Evolutionary conservation across 2,329 filamentous ascomycete genomes (phyloP).

Genomic region (Tolypocladium ophioglossoides): DNA sequence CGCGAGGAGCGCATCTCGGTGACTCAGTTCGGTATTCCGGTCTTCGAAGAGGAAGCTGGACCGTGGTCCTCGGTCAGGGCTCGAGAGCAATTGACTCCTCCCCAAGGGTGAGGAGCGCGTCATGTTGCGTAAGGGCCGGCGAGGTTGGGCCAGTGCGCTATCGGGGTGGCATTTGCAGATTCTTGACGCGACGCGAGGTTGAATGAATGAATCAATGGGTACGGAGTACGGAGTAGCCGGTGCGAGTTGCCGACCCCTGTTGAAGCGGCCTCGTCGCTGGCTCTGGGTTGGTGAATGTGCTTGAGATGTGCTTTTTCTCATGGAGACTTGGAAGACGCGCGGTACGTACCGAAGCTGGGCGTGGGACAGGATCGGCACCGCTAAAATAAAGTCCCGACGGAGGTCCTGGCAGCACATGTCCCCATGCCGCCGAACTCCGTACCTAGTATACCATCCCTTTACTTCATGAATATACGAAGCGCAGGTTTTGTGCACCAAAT

Average conservation of each 20-base stretch:
- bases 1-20: constrained; percentile 54
- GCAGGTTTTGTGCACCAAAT: neutral
- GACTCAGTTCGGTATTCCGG: constrained; percentile 50
- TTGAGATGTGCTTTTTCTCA: neutral
- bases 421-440: neutral
- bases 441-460: neutral
- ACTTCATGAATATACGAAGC: neutral
- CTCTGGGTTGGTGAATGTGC: neutral
- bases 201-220: neutral
- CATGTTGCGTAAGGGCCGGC: constrained; percentile 20
- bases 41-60: constrained; percentile 51
- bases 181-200: neutral
- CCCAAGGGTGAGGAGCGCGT: constrained; percentile 31
- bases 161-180: constrained; percentile 9
- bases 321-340: neutral
- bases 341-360: neutral
- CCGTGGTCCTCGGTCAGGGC: constrained; percentile 35
- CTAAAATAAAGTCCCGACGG: constrained; percentile 9
- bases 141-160: constrained; percentile 4
- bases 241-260: neutral
- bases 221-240: no score
- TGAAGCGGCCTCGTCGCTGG: neutral
- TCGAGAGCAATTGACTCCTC: constrained; percentile 27
- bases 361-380: constrained; percentile 5
- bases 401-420: neutral